These are phyloP conservation scores for Calocybe cyanea DNA, from an alignment of 768 basidiomycete species.

Conservation along the genomic window DNA sequence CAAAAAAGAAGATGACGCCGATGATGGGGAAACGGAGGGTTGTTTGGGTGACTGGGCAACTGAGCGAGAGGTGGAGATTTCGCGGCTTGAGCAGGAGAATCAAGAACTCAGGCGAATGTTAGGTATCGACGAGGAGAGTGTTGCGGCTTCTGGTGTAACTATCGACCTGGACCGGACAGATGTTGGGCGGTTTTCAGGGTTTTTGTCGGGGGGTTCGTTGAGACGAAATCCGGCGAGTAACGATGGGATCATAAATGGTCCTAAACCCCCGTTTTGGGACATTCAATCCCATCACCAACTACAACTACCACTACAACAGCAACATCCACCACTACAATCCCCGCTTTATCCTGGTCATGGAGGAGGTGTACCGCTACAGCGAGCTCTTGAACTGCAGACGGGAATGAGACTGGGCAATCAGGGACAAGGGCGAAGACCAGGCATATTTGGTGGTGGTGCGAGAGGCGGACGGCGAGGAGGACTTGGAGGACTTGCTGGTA, in stretches of 20 bases:
- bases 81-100: constrained; percentile 81
- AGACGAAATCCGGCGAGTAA: constrained; percentile 21
- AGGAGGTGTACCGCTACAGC: constrained; percentile 34
- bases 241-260: constrained; percentile 14
- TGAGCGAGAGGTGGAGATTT: constrained; percentile 85
- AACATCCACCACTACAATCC: constrained; percentile 2
- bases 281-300: constrained; percentile 27
- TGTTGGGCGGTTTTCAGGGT: constrained; percentile 34
- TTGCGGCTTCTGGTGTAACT: constrained; percentile 49
- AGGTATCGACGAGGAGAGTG: constrained; percentile 61
- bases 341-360: neutral
- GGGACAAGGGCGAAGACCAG: constrained; percentile 49
- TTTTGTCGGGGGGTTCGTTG: constrained; percentile 30
- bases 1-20: constrained; percentile 16
- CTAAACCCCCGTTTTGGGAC: constrained; percentile 1
- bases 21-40: constrained; percentile 23
- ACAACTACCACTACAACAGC: constrained; percentile 20
- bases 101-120: constrained; percentile 69
- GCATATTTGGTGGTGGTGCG: constrained; percentile 52
- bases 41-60: constrained; percentile 73
- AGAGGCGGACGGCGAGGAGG: constrained; percentile 29
- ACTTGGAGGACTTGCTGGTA: neutral
- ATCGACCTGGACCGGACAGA: constrained; percentile 47
- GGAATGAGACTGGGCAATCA: constrained; percentile 41
- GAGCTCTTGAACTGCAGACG: constrained; percentile 49